Evolutionary conservation across 331 rosid species (phyloP).

Genomic region (Malus hybrid): DNA sequence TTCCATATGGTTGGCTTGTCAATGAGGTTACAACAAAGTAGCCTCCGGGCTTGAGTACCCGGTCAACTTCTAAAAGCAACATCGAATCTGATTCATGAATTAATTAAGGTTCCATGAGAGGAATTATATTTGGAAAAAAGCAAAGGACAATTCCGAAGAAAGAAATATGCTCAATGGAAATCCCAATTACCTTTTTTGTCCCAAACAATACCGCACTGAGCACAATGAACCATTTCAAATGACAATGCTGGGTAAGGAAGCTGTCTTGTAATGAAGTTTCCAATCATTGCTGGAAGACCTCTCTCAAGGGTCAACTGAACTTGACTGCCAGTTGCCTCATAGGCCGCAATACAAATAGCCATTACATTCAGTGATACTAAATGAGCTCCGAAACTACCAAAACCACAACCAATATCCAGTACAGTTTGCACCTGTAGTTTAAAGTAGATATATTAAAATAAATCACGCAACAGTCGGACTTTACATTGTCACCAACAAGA

Average conservation of each 20-base stretch:
- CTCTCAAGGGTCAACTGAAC: conserved; percentile 98
- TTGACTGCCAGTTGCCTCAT: conserved; percentile 97
- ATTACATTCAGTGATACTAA: conserved; percentile 69
- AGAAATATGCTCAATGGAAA: background rate
- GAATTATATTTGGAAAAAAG: background rate
- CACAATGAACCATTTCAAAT: conserved; percentile 96
- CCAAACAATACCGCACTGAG: conserved; percentile 88
- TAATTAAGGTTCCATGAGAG: conserved; percentile 18
- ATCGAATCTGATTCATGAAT: conserved; percentile 63
- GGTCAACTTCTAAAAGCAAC: conserved; percentile 83
- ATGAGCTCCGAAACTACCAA: conserved; percentile 99
- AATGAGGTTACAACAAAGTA: conserved; percentile 91
- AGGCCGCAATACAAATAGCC: conserved; percentile 86
- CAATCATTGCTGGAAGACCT: conserved; percentile 97
- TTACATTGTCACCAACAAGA: background rate
- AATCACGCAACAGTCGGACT: background rate
- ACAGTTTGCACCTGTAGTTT: conserved; percentile 63
- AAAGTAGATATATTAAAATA: conserved; percentile 18
- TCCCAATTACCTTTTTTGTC: conserved; percentile 57
- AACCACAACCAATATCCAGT: conserved; percentile 93
- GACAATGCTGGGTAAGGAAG: conserved; percentile 93
- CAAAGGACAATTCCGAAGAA: background rate
- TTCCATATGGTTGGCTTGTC: conserved; percentile 48
- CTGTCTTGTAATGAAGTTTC: conserved; percentile 65
- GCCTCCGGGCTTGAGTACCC: conserved; percentile 97